Percentiles rank a stretch among this genome's conserved stretches.
These are phyloP conservation scores for Vaucheria bursata DNA, from an alignment of 352 stramenopile genomes.

Conservation along the genomic window DNA sequence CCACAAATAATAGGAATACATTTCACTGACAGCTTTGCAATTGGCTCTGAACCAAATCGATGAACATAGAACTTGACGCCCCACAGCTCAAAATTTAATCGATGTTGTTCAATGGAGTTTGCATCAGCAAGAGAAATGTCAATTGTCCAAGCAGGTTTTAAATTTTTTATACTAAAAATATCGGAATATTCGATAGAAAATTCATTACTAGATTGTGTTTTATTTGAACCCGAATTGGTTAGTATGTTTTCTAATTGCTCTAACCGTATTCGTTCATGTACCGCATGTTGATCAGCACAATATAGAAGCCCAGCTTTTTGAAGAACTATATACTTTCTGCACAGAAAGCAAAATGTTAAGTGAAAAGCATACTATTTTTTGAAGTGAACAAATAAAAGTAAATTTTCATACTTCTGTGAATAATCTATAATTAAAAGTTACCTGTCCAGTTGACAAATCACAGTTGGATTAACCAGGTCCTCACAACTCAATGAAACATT, in stretches of 20 bases:
- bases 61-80: not conserved
- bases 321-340: slow-evolving; percentile 1
- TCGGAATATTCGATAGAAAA: not conserved
- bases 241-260: not conserved
- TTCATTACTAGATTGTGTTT: not conserved
- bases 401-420: too few species aligned
- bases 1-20: not conserved
- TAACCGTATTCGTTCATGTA: slow-evolving; percentile 2
- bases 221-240: not conserved
- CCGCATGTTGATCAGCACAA: not conserved
- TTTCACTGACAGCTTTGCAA: not conserved
- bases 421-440: too few species aligned
- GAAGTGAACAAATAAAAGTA: too few species aligned
- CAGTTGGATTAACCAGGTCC: too few species aligned
- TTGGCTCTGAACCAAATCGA: not conserved
- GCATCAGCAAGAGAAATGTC: not conserved
- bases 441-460: too few species aligned
- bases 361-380: too few species aligned
- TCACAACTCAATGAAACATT: too few species aligned
- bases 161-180: not conserved
- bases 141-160: not conserved
- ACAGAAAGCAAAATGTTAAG: not conserved
- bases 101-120: not conserved
- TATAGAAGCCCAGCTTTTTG: not conserved
- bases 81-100: not conserved